A percentile compares a stretch with the other conserved stretches of the same genome.
phyloP scores from a whole-genome alignment of 108 stramenopile genomes.

The Skeletonema marinoi region DNA sequence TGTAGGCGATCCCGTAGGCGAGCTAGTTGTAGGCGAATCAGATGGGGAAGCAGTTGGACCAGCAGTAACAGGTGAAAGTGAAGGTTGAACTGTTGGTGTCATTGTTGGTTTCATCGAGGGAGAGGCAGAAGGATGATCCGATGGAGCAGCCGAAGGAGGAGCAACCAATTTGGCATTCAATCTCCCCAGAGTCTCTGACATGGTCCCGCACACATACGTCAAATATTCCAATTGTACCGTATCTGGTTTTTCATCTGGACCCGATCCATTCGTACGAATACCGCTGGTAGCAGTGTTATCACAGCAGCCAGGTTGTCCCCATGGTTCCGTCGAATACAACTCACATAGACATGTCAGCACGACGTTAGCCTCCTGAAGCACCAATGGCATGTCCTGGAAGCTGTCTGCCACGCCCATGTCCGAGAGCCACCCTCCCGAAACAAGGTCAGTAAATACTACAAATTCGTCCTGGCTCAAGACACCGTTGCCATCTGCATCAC shows the following conservation, averaged over 20 bases:
- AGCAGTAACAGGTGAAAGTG: neutral
- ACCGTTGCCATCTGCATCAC: constrained; percentile 35
- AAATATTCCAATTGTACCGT: constrained; percentile 16
- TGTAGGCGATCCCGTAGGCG: constrained; percentile 2
- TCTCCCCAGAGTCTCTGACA: constrained; percentile 19
- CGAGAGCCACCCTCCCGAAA: constrained; percentile 35
- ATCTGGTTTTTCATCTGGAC: constrained; percentile 13
- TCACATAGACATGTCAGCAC: constrained; percentile 37
- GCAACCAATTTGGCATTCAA: constrained; percentile 13
- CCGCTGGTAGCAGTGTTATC: constrained; percentile 13
- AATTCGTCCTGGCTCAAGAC: constrained; percentile 34
- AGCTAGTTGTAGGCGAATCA: neutral
- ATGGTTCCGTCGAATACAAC: constrained; percentile 8
- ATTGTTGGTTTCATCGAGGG: constrained; percentile 11
- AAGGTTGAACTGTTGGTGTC: constrained; percentile 8
- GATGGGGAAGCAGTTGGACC: constrained; percentile 5
- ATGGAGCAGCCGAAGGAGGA: constrained; percentile 18
- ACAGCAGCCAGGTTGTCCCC: constrained; percentile 27
- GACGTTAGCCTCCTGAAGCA: constrained; percentile 24
- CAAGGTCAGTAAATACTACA: constrained; percentile 18
- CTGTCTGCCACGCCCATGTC: neutral
- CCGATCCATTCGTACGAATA: constrained; percentile 31
- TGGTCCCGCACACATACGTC: constrained; percentile 39
- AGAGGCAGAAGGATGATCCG: neutral
- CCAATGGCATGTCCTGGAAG: constrained; percentile 31